Percentiles rank a stretch among this genome's conserved stretches.
phyloP scores from a whole-genome alignment of 2,329 filamentous ascomycete species.

The Neurospora sp. region DNA sequence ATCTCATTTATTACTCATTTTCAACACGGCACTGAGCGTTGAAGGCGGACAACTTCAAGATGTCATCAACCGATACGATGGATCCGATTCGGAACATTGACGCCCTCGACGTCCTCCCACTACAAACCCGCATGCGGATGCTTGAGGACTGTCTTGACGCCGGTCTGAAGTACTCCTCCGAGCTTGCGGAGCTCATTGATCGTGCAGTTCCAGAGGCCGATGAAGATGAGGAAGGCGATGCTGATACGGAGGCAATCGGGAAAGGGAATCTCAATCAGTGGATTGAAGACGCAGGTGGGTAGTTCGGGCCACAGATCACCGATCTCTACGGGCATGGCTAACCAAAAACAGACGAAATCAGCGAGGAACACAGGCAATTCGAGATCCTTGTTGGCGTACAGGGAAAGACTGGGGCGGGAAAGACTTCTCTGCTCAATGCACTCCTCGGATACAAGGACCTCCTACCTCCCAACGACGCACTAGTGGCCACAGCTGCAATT shows the following conservation, averaged over 20 bases:
- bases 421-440: conserved; percentile 8
- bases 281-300: neutral
- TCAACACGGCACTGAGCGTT: neutral
- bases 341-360: neutral
- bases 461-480: conserved; percentile 6
- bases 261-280: neutral
- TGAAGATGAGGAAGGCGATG: neutral
- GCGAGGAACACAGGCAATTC: neutral
- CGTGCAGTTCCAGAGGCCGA: neutral
- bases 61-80: neutral
- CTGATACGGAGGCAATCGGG: neutral
- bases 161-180: neutral
- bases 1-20: neutral
- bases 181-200: neutral
- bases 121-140: neutral
- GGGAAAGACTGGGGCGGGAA: conserved; percentile 10
- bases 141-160: neutral
- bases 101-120: neutral
- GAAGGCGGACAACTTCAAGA: neutral
- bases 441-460: conserved; percentile 6
- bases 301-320: neutral
- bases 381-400: conserved; percentile 9
- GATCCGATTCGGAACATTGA: neutral
- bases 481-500: conserved; percentile 8
- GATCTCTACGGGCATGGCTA: neutral